These are phyloP conservation scores for Zymoseptoria passerinii DNA, from an alignment of 2,329 filamentous ascomycete genomes.

Conservation along the genomic window DNA sequence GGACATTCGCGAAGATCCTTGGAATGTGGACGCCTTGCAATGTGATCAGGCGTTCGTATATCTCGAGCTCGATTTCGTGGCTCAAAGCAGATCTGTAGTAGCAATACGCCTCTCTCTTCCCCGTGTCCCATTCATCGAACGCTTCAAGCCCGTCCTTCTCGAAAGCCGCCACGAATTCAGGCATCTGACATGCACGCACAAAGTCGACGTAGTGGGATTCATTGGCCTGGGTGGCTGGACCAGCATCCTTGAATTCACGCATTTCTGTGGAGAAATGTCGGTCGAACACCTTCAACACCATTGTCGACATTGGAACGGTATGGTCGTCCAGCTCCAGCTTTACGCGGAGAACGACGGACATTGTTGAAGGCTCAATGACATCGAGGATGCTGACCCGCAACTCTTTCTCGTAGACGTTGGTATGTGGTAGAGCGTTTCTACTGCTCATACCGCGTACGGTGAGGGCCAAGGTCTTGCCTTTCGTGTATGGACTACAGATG, in stretches of 20 bases:
- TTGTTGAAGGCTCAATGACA: not conserved
- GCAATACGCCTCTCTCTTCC: not conserved
- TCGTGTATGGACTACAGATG: not conserved
- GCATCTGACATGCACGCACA: not conserved
- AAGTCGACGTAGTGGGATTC: not conserved
- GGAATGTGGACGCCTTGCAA: not conserved
- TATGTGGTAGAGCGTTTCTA: not conserved
- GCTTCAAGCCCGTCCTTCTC: not conserved
- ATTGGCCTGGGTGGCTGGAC: not conserved
- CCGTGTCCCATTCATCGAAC: not conserved
- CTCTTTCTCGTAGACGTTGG: not conserved
- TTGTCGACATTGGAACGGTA: not conserved
- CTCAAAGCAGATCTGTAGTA: not conserved
- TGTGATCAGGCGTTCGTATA: not conserved
- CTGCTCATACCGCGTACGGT: not conserved
- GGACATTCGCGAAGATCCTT: not conserved
- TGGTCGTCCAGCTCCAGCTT: not conserved
- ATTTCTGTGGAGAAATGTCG: not conserved
- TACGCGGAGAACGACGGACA: not conserved
- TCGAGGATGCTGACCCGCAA: not conserved
- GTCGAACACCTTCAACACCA: not conserved
- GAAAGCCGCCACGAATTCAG: not conserved
- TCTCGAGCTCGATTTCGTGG: not conserved
- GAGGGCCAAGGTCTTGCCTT: not conserved
- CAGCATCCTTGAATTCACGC: not conserved